Percentiles rank a stretch among this genome's conserved stretches.
These are phyloP conservation scores for Monilinia polystroma DNA, from an alignment of 2,329 filamentous ascomycete species.

Conservation along the genomic window DNA sequence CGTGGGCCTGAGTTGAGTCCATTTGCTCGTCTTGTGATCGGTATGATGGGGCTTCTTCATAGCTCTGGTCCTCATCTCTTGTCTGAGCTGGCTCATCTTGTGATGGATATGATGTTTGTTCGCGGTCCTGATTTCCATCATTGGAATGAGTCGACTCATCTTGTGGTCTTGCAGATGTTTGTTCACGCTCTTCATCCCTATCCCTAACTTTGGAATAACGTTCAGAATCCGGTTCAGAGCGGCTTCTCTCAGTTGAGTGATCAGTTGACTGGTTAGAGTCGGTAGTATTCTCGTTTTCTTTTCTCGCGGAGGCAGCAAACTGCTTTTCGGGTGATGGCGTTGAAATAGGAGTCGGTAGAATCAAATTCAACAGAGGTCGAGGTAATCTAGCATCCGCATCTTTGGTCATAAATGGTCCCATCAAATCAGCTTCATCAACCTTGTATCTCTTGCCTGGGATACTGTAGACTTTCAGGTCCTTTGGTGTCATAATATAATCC, in stretches of 20 bases:
- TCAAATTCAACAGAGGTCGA: constrained; percentile 58
- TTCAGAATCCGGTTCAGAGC: not conserved
- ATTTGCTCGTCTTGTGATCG: not conserved
- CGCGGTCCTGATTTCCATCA: not conserved
- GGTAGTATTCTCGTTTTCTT: constrained; percentile 22
- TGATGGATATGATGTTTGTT: not conserved
- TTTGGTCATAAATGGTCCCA: constrained; percentile 28
- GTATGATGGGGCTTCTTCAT: not conserved
- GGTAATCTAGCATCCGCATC: constrained; percentile 34
- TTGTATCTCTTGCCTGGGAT: constrained; percentile 35
- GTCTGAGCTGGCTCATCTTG: not conserved
- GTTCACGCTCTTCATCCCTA: not conserved
- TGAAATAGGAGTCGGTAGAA: constrained; percentile 57
- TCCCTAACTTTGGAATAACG: not conserved
- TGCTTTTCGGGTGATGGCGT: constrained; percentile 52
- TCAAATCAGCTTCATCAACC: constrained; percentile 43
- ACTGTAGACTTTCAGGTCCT: constrained; percentile 46
- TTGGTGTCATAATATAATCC: constrained; percentile 57
- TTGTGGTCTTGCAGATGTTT: not conserved
- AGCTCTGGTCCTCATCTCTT: not conserved
- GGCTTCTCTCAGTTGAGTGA: not conserved
- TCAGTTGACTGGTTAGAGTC: constrained; percentile 25
- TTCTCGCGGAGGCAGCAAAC: constrained; percentile 24
- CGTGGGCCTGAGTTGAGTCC: not conserved
- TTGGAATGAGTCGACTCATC: not conserved